Conservation (phyloP, 352 stramenopile species). For the Pythium aphanidermatum region DNA sequence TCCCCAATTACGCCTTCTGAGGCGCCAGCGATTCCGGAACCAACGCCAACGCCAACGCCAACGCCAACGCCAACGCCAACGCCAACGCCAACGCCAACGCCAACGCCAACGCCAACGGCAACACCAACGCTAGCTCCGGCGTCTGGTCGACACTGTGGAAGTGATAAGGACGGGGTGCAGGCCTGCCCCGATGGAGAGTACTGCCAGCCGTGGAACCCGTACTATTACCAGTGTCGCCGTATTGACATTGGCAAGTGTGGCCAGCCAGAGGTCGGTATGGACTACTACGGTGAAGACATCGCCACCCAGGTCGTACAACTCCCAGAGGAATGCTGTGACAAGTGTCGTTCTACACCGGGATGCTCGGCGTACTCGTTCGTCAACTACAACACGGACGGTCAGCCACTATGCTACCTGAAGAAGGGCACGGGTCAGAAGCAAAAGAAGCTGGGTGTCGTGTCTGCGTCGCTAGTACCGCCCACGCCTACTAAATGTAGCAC, state of each 20-base stretch:
- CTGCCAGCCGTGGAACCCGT: conserved; percentile 22
- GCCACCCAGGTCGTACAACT: conserved; percentile 3
- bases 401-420: conserved; percentile 10
- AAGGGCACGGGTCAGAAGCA: conserved; percentile 15
- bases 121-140: background rate
- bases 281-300: conserved; percentile 19
- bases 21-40: no score
- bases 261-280: conserved; percentile 8
- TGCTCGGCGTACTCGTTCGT: conserved; percentile 19
- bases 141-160: background rate
- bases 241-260: conserved; percentile 4
- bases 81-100: conserved; percentile 17
- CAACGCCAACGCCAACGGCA: conserved; percentile 16
- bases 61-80: background rate
- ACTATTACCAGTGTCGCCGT: conserved; percentile 13
- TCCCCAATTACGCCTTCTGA: no score
- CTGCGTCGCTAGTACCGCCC: background rate
- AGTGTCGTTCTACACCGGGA: conserved; percentile 5
- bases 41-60: no score
- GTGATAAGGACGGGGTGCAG: conserved; percentile 4
- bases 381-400: conserved; percentile 14
- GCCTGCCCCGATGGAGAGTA: background rate
- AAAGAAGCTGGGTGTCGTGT: conserved; percentile 12
- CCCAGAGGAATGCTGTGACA: conserved; percentile 12
- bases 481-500: conserved; percentile 28